A percentile compares a stretch with the other conserved stretches of the same genome.
These are phyloP conservation scores for Melanopsichium pennsylvanicum DNA, from an alignment of 1,284 basidiomycete genomes.

Conservation along the genomic window DNA sequence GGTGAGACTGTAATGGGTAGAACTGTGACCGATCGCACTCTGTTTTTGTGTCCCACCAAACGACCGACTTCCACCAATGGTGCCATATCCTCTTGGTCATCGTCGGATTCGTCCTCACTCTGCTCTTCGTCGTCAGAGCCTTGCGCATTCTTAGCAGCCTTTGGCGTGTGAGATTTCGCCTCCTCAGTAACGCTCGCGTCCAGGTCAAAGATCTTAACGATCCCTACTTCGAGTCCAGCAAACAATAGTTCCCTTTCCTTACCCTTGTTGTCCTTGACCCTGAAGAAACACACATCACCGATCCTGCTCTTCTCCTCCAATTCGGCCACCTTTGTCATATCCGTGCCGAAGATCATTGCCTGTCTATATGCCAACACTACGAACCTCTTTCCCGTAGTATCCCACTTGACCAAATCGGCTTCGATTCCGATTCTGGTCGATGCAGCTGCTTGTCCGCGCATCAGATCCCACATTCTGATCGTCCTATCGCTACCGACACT, in stretches of 20 bases:
- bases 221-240: conserved; percentile 46
- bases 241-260: conserved; percentile 53
- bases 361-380: conserved; percentile 51
- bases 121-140: too few species aligned
- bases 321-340: conserved; percentile 58
- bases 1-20: conserved; percentile 24
- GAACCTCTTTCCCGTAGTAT: conserved; percentile 50
- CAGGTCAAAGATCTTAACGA: conserved; percentile 51
- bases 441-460: conserved; percentile 87
- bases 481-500: conserved; percentile 89
- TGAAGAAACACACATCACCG: conserved; percentile 53
- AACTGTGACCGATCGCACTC: conserved; percentile 48
- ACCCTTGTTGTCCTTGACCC: conserved; percentile 18
- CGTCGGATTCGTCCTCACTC: conserved; percentile 13
- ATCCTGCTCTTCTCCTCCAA: conserved; percentile 49
- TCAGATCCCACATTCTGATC: conserved; percentile 96
- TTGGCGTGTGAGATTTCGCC: conserved; percentile 4
- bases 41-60: conserved; percentile 59
- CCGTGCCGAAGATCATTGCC: conserved; percentile 54
- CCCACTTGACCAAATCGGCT: conserved; percentile 55
- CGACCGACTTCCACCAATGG: conserved; percentile 51
- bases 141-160: conserved; percentile 8
- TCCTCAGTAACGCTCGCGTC: conserved; percentile 24
- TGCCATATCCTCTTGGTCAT: conserved; percentile 21
- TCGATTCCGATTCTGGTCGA: conserved; percentile 74